A percentile compares a stretch with the other conserved stretches of the same genome.
These are phyloP conservation scores for Sarcodon aspratus DNA, from an alignment of 768 basidiomycete genomes.

Conservation along the genomic window DNA sequence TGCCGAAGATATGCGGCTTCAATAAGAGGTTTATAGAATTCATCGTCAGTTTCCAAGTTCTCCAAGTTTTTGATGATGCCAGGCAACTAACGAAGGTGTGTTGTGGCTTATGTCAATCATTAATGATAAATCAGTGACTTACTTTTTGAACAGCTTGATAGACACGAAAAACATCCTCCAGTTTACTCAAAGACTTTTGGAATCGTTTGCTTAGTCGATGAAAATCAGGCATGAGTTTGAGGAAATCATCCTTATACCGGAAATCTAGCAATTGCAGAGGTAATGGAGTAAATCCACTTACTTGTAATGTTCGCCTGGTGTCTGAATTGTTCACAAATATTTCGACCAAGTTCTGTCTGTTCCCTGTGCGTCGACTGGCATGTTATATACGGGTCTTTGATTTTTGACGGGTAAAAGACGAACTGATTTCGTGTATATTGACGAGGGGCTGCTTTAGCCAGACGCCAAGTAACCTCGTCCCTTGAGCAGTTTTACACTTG, in stretches of 20 bases:
- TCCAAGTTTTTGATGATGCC: constrained; percentile 62
- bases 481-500: constrained; percentile 94
- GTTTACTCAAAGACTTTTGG: constrained; percentile 67
- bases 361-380: constrained; percentile 32
- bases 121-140: constrained; percentile 1
- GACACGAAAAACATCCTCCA: constrained; percentile 93
- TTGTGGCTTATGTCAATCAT: neutral
- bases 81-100: constrained; percentile 40
- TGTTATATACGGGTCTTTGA: neutral
- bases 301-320: constrained; percentile 63
- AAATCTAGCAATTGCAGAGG: neutral
- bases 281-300: constrained; percentile 14
- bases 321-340: constrained; percentile 73
- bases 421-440: constrained; percentile 87
- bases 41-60: constrained; percentile 29
- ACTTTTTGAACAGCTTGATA: constrained; percentile 91
- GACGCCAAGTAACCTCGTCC: constrained; percentile 72
- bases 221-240: constrained; percentile 91
- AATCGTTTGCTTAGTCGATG: constrained; percentile 87
- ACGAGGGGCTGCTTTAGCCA: constrained; percentile 97
- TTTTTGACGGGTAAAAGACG: neutral
- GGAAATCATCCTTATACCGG: constrained; percentile 58
- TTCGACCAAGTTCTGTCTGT: constrained; percentile 82
- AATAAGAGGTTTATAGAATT: constrained; percentile 42
- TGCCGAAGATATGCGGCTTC: constrained; percentile 54